Percentiles rank a stretch among this genome's conserved stretches.
phyloP scores from a whole-genome alignment of 805 yeast species.

The Candida chilensis region DNA sequence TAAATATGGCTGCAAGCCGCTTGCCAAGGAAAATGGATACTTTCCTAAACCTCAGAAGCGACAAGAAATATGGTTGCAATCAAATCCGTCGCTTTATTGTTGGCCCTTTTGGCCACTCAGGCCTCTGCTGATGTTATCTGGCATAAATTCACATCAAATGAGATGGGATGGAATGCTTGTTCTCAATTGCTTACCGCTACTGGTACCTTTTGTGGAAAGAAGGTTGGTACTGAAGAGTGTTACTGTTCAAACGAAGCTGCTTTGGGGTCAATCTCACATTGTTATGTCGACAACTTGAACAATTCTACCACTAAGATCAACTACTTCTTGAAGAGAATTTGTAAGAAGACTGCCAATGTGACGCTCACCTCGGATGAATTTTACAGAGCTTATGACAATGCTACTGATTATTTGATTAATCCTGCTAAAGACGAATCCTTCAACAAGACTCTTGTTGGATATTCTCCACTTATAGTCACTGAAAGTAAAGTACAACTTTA shows the following conservation, averaged over 20 bases:
- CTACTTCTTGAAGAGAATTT: conserved; percentile 5
- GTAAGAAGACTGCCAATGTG: conserved; percentile 9
- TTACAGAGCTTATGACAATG: conserved; percentile 27
- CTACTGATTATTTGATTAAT: conserved; percentile 26
- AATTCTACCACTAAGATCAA: conserved; percentile 1
- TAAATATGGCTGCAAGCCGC: too few species aligned
- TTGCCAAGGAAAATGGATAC: too few species aligned
- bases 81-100: too few species aligned
- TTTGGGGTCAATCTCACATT: neutral
- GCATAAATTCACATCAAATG: conserved; percentile 1
- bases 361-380: conserved; percentile 19
- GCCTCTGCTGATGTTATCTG: too few species aligned
- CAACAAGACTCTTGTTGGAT: conserved; percentile 15
- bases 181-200: neutral
- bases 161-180: neutral
- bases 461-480: conserved; percentile 22
- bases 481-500: conserved; percentile 3
- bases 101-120: too few species aligned
- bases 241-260: neutral
- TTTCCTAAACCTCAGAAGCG: too few species aligned
- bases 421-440: conserved; percentile 15
- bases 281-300: neutral
- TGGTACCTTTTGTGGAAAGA: neutral
- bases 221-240: neutral
- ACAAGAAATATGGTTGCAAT: too few species aligned